Evolutionary conservation across 768 basidiomycete species (phyloP).

Genomic region (Psilocybe cyanescens): DNA sequence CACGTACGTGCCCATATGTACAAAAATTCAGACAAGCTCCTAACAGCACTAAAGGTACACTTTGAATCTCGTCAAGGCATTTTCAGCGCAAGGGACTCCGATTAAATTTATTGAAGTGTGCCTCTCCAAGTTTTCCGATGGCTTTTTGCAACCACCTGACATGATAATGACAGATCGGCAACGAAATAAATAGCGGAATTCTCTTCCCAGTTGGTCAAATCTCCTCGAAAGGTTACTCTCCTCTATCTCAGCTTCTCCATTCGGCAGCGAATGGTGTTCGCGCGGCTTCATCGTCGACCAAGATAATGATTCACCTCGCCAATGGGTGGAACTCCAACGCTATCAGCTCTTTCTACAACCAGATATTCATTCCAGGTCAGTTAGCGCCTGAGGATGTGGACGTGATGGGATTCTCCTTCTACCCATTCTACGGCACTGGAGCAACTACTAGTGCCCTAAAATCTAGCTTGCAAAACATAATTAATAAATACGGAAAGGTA

Average conservation of each 20-base stretch:
- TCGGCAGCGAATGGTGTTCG: conserved; percentile 61
- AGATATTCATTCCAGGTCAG: conserved; percentile 57
- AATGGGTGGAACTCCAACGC: conserved; percentile 59
- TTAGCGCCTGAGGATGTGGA: conserved; percentile 54
- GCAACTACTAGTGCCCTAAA: conserved; percentile 56
- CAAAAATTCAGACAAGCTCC: too few species aligned
- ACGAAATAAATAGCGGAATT: conserved; percentile 69
- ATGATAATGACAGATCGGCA: conserved; percentile 46
- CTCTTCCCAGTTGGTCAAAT: conserved; percentile 66
- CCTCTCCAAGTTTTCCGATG: neutral
- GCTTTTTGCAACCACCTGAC: neutral
- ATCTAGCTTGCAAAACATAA: conserved; percentile 52
- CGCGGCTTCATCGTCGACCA: conserved; percentile 47
- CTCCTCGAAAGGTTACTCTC: conserved; percentile 53
- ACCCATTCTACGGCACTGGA: conserved; percentile 62
- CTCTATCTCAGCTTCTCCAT: conserved; percentile 61
- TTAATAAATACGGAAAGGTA: conserved; percentile 53
- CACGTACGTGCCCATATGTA: conserved; percentile 31
- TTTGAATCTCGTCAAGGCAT: conserved; percentile 50
- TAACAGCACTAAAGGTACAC: conserved; percentile 45
- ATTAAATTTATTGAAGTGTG: conserved; percentile 53
- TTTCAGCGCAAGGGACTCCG: conserved; percentile 55
- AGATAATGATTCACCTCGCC: conserved; percentile 62
- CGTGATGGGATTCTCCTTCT: conserved; percentile 66
- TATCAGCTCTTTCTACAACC: conserved; percentile 51